These are phyloP conservation scores for Saraca asoca DNA, from an alignment of 331 rosid genomes.

Conservation along the genomic window DNA sequence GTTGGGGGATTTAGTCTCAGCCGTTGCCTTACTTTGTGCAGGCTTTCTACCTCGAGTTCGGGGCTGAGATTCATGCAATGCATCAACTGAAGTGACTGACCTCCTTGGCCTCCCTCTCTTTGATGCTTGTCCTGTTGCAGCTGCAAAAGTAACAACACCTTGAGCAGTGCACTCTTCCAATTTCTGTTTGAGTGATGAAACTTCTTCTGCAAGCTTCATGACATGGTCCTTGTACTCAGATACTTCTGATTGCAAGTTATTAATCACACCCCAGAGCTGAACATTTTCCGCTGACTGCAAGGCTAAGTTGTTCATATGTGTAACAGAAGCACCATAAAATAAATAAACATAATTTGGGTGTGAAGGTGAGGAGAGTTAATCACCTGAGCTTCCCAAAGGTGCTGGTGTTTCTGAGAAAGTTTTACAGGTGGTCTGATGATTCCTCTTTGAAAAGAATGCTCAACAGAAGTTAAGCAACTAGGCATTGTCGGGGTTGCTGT, in stretches of 20 bases:
- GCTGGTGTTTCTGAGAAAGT: constrained; percentile 54
- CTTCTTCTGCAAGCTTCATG: constrained; percentile 47
- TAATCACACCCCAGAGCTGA: constrained; percentile 43
- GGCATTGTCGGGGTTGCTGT: constrained; percentile 28
- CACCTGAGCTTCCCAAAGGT: constrained; percentile 66
- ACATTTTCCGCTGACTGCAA: constrained; percentile 56
- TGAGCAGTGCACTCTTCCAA: constrained; percentile 34
- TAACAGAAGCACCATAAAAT: constrained; percentile 1
- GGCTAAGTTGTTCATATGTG: constrained; percentile 25
- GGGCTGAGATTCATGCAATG: constrained; percentile 29
- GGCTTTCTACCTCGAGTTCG: constrained; percentile 32
- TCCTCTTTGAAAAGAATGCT: constrained; percentile 43
- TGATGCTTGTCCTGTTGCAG: constrained; percentile 32
- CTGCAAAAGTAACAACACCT: constrained; percentile 28
- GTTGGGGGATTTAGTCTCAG: constrained; percentile 33
- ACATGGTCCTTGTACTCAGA: constrained; percentile 46
- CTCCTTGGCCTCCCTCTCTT: constrained; percentile 58
- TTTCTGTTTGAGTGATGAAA: constrained; percentile 45
- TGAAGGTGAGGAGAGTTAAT: neutral
- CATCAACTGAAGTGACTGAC: constrained; percentile 32
- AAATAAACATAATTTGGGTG: constrained; percentile 11
- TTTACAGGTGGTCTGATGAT: constrained; percentile 34
- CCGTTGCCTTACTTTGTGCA: constrained; percentile 24
- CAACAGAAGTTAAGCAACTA: constrained; percentile 28
- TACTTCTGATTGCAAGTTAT: constrained; percentile 53